Evolutionary conservation across 169 alveolate genomes (phyloP), one percentile per base, ranked within the genome.

Genomic region (Plasmodium ovale): DNA sequence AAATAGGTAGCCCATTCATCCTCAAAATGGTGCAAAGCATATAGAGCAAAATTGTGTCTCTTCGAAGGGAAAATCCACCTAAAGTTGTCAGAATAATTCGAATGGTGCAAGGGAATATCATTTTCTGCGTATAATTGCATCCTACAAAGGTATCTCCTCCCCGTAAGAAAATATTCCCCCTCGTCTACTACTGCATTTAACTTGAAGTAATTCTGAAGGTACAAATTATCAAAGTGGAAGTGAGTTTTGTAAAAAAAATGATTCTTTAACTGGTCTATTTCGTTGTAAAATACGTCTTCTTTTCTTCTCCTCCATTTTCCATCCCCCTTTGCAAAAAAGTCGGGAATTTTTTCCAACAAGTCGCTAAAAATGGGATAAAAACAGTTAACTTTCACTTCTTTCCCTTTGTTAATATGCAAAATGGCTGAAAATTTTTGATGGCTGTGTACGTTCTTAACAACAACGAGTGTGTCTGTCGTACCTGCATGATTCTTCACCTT

Each of bases 191-290:
- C 25, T 19, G 5, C 47, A 42, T 77, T 59, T 23, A 51, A 29
- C 47, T 42, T 65, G 44, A 60, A 77, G 25, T 60, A 77, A 33
- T 39, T 39, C 3, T 77, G 16, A 12, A 77, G 23, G 25, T 77
- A 54, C 16, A 54, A 67, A 35, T 77, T 31, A 39, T 77, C 74
- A 62, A 77, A 60, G 37, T 77, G 62, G 56, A 42, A 77, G 25
- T 77, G 29, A 44, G 39, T 35, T 77, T 47, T 59, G 39, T 77
- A 77, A 27, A 39, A 60, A 35, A 60, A 77, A 33, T 77, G 88
- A 6, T 23, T 44, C 47, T 25, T 77, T 37, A 77, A 47, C 2
- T 31, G 37, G 0, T 60, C 23, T 47, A 77, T 77, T 77, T 77
- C 88, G 9, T 35, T 37, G 2, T 29, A 16, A 6, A 77, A 23